Evolutionary conservation across 2,329 filamentous ascomycete species (phyloP).

Genomic region (Apiospora malaysiana): DNA sequence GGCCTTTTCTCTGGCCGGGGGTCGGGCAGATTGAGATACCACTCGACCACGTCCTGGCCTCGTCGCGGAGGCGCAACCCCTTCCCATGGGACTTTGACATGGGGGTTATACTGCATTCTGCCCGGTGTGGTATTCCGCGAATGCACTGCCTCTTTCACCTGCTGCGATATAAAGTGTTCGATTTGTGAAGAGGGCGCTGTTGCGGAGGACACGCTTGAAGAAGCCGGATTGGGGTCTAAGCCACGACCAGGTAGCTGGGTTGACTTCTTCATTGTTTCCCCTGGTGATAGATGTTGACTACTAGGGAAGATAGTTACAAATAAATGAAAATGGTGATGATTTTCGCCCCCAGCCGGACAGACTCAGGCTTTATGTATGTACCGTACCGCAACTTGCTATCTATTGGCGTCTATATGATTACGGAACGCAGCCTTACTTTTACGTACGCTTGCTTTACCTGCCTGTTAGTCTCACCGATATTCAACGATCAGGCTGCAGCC

Average conservation of each 20-base stretch:
- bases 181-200: neutral
- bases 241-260: neutral
- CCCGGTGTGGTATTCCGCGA: neutral
- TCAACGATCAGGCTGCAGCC: neutral
- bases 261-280: neutral
- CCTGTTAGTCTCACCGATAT: constrained; percentile 15
- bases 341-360: neutral
- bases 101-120: neutral
- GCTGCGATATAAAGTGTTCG: neutral
- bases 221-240: neutral
- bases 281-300: neutral
- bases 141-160: neutral
- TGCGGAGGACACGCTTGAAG: neutral
- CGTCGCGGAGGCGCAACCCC: constrained; percentile 10
- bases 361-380: neutral
- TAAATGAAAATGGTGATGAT: neutral
- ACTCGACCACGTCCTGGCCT: constrained; percentile 10
- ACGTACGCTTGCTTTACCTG: neutral
- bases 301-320: neutral
- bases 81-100: constrained; percentile 16
- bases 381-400: neutral
- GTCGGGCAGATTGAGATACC: constrained; percentile 20
- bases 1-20: constrained; percentile 8
- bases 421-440: neutral
- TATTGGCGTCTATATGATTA: neutral